phyloP scores from a whole-genome alignment of 306 rosid species.

The Prunus mongolica region DNA sequence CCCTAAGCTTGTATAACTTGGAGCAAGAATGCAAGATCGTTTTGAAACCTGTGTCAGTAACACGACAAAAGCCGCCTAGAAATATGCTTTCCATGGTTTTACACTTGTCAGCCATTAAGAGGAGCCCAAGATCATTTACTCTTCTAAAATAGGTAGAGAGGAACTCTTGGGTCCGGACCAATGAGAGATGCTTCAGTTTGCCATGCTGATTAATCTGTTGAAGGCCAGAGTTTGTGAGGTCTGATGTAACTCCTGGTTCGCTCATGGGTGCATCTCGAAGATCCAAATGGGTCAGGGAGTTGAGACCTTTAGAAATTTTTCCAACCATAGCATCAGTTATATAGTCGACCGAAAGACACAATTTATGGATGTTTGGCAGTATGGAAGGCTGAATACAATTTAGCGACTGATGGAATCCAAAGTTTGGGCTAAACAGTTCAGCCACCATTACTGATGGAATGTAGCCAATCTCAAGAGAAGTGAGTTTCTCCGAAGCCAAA shows the following conservation, averaged over 20 bases:
- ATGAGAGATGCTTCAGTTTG: slow-evolving; percentile 72
- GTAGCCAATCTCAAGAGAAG: slow-evolving; percentile 86
- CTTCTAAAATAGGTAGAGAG: slow-evolving; percentile 62
- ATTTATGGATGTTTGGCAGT: slow-evolving; percentile 71
- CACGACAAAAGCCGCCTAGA: slow-evolving; percentile 95
- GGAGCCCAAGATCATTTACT: slow-evolving; percentile 87
- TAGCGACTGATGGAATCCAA: slow-evolving; percentile 44
- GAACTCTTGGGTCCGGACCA: slow-evolving; percentile 83
- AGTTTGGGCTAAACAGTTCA: slow-evolving; percentile 73
- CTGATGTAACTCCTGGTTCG: slow-evolving; percentile 72
- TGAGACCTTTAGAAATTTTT: slow-evolving; percentile 63
- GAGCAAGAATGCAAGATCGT: slow-evolving; percentile 87
- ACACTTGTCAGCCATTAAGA: slow-evolving; percentile 88
- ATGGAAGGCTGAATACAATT: slow-evolving; percentile 43
- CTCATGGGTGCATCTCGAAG: slow-evolving; percentile 85
- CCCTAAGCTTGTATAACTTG: slow-evolving; percentile 71
- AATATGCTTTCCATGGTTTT: slow-evolving; percentile 78
- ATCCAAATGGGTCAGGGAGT: slow-evolving; percentile 72
- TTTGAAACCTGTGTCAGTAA: slow-evolving; percentile 94
- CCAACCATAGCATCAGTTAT: slow-evolving; percentile 83
- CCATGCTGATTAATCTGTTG: slow-evolving; percentile 84
- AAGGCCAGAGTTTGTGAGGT: slow-evolving; percentile 84
- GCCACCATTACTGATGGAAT: slow-evolving; percentile 75
- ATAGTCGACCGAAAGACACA: slow-evolving; percentile 81
- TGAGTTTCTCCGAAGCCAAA: slow-evolving; percentile 68